Evolutionary conservation across 495 filamentous ascomycete species (phyloP).

Genomic region (Aspergillus cavernicola): DNA sequence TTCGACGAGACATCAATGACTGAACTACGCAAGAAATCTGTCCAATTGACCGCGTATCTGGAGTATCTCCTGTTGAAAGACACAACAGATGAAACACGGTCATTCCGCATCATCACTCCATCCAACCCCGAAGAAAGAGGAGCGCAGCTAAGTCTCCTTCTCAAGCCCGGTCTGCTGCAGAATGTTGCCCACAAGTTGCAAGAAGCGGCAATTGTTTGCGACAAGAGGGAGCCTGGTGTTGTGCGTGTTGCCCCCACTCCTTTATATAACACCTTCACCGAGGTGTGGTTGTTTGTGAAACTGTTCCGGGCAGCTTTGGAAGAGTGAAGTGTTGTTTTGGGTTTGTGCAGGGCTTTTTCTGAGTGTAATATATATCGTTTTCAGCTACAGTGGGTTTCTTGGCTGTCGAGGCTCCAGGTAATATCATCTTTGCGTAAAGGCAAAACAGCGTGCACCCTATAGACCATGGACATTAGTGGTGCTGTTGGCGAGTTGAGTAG

Average conservation of each 20-base stretch:
- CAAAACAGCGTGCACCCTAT: no score
- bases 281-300: conserved; percentile 72
- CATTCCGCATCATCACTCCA: conserved; percentile 73
- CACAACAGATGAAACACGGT: conserved; percentile 33
- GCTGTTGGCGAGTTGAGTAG: no score
- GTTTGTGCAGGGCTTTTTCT: background rate
- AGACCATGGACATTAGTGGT: no score
- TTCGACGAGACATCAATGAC: conserved; percentile 71
- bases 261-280: conserved; percentile 79
- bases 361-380: background rate
- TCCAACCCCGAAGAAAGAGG: conserved; percentile 65
- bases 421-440: no score
- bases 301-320: conserved; percentile 37
- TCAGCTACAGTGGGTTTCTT: background rate
- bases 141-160: conserved; percentile 79
- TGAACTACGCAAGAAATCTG: conserved; percentile 67
- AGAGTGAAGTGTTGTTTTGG: background rate
- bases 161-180: conserved; percentile 66
- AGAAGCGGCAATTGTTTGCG: conserved; percentile 69
- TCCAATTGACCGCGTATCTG: conserved; percentile 74
- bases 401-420: no score
- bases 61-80: conserved; percentile 61
- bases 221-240: conserved; percentile 89
- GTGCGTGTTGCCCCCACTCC: conserved; percentile 91
- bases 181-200: conserved; percentile 65